Evolutionary conservation across 2,329 filamentous ascomycete species (phyloP).

Genomic region (Penicillium sp.): DNA sequence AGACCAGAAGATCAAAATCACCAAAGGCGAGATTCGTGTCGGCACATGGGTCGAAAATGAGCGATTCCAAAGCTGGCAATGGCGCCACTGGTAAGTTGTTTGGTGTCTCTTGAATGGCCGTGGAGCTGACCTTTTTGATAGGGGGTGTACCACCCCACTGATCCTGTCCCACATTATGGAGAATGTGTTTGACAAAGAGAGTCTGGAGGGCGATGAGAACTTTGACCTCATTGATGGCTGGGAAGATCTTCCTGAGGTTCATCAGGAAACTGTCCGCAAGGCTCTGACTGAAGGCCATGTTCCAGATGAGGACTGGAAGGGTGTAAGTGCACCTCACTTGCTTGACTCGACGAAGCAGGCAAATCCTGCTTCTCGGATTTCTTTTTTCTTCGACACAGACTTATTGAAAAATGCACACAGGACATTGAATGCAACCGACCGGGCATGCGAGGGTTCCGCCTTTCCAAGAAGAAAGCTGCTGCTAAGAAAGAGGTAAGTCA

Average conservation of each 20-base stretch:
- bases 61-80: constrained; percentile 61
- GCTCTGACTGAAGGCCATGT: constrained; percentile 74
- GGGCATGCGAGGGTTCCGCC: constrained; percentile 59
- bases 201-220: constrained; percentile 39
- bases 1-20: constrained; percentile 61
- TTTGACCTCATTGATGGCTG: constrained; percentile 70
- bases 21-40: constrained; percentile 71
- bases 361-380: too few species aligned
- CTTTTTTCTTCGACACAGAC: neutral
- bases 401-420: constrained; percentile 38
- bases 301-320: constrained; percentile 79
- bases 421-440: constrained; percentile 68
- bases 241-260: constrained; percentile 64
- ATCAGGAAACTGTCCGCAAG: constrained; percentile 66
- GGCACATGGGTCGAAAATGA: constrained; percentile 64
- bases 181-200: neutral
- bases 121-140: constrained; percentile 31
- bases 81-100: constrained; percentile 73
- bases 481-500: constrained; percentile 1
- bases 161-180: constrained; percentile 5
- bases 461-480: constrained; percentile 6
- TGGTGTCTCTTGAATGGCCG: neutral
- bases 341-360: neutral
- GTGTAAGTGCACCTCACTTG: constrained; percentile 51
- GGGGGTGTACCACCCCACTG: constrained; percentile 79